Evolutionary conservation across 2,329 filamentous ascomycete genomes (phyloP).

Genomic region (Alternaria triticina): DNA sequence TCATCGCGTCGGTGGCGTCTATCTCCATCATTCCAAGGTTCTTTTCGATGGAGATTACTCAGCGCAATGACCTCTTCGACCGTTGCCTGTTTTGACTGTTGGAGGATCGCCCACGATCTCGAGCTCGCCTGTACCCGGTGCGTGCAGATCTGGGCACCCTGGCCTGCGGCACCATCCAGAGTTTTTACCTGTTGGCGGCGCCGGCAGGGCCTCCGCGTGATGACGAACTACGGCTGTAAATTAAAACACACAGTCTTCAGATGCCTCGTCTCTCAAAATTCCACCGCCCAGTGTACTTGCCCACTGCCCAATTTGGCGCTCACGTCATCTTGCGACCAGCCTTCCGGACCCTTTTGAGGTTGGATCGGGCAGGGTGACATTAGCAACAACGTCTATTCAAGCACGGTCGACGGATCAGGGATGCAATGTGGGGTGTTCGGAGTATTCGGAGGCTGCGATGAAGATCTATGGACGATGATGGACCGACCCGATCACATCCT

Average conservation of each 20-base stretch:
- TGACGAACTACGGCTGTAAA: not conserved
- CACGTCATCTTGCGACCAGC: not conserved
- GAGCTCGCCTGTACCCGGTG: slow-evolving; percentile 6
- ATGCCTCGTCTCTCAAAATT: not conserved
- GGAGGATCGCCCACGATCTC: slow-evolving; percentile 7
- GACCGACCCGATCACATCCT: not conserved
- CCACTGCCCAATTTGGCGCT: not conserved
- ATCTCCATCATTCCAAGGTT: not conserved
- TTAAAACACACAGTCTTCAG: not conserved
- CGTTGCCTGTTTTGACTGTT: not conserved
- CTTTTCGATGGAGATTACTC: not conserved
- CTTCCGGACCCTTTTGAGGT: not conserved
- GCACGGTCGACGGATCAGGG: not conserved
- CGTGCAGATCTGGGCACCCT: slow-evolving; percentile 5
- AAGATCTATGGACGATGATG: not conserved
- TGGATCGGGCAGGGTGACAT: not conserved
- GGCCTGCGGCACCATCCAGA: not conserved
- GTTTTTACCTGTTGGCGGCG: not conserved
- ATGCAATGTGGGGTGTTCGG: not conserved
- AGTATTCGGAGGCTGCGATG: not conserved
- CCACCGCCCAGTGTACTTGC: not conserved
- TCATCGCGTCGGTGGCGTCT: not conserved
- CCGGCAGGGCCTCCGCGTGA: not conserved
- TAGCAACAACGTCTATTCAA: not conserved
- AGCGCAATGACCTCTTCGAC: not conserved